phyloP scores from a whole-genome alignment of 805 yeast genomes.

The Candida jianshihensis region DNA sequence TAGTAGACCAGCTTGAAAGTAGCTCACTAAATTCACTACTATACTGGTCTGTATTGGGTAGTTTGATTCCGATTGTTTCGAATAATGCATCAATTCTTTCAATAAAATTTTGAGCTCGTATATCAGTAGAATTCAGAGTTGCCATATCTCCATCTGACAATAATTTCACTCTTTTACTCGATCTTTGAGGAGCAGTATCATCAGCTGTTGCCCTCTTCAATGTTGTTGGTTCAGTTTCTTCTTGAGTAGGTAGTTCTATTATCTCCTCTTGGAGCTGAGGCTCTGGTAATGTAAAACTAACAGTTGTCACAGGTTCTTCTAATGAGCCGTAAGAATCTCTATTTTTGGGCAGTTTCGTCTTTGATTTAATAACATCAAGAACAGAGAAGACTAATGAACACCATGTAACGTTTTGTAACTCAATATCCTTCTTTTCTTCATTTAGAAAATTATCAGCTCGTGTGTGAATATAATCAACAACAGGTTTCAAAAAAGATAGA shows the following conservation, averaged over 20 bases:
- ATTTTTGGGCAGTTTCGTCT: slow-evolving; percentile 24
- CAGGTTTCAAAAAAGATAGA: slow-evolving; percentile 12
- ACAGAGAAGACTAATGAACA: slow-evolving; percentile 21
- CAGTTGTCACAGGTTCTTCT: slow-evolving; percentile 39
- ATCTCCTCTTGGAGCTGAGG: background rate
- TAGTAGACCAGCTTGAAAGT: slow-evolving; percentile 12
- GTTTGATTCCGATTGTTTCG: background rate
- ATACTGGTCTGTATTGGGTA: slow-evolving; percentile 1
- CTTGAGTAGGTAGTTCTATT: background rate
- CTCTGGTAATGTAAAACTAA: slow-evolving; percentile 21
- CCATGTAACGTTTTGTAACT: slow-evolving; percentile 22
- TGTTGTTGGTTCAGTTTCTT: background rate
- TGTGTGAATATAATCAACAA: slow-evolving; percentile 5
- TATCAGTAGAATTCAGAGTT: background rate
- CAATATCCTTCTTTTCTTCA: slow-evolving; percentile 8
- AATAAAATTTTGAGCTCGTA: slow-evolving; percentile 6
- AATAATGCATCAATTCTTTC: slow-evolving; percentile 5
- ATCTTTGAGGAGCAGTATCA: slow-evolving; percentile 25
- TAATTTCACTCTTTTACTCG: slow-evolving; percentile 33
- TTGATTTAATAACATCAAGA: slow-evolving; percentile 26
- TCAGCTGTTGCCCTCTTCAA: slow-evolving; percentile 14
- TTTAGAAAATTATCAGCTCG: slow-evolving; percentile 6
- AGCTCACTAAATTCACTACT: slow-evolving; percentile 5
- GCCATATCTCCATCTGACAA: slow-evolving; percentile 20
- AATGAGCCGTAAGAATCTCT: slow-evolving; percentile 48